Evolutionary conservation across 306 rosid genomes (phyloP), one percentile per base, ranked within the genome.

Genomic region (Trifolium pratense): DNA sequence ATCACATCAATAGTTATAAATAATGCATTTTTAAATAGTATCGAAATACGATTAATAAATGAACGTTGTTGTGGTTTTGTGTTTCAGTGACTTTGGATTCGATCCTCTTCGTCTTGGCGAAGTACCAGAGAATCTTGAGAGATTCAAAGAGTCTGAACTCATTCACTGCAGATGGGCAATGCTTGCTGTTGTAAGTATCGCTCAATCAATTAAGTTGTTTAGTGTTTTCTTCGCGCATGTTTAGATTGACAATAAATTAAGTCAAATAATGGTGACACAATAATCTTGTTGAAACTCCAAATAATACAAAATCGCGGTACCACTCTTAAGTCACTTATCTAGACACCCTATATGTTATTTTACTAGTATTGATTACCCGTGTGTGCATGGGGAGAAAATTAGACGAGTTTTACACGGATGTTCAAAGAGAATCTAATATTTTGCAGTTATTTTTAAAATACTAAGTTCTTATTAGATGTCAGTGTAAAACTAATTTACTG

Each of bases 121-220:
- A 84, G 99, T 95, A 12, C 99, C 99, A 0, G 99, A 90, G 86
- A 95, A 95, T 80, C 87, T 95, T 18, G 99, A 95, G 91, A 91
- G 99, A 74, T 95, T 84, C 78, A 95, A 91, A 78, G 99, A 95
- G 77, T 95, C 99, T 17, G 99, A 95, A 83, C 93, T 95, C 58
- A 87, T 88, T 66, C 99, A 95, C 89, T 95, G 99, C 92, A 90
- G 99, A 95, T 95, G 99, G 99, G 97, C 97, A 49, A 95, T 95
- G 99, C 92, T 95, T 73, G 97, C 99, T 46, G 99, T 95, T 72
- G 99, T 95, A 87, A 90, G 97, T 56, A 56, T 23, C 9, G 23
- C 62, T 25, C 62, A 36, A 36, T 36, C 39, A 36, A 36, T 36
- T 7, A 36, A 36, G 9, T 6, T 36, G 9, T 36, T 6, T 36